Evolutionary conservation across 2,329 filamentous ascomycete species (phyloP).

Genomic region (Neofusicoccum parvum): DNA sequence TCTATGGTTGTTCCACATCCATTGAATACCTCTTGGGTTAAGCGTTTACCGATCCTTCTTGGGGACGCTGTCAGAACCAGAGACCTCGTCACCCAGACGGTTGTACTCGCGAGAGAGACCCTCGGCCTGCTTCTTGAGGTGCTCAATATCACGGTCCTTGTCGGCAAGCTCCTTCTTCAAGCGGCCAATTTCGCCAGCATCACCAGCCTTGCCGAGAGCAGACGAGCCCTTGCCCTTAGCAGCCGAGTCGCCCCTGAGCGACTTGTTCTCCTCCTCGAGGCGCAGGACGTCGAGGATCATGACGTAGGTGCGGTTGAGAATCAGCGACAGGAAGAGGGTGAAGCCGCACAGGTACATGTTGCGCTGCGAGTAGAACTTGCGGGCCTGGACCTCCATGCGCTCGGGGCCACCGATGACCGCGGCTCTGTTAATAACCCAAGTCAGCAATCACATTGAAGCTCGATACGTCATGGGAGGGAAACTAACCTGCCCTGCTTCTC

Average conservation of each 20-base stretch:
- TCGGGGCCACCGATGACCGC: slow-evolving; percentile 81
- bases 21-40: not conserved
- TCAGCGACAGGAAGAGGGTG: slow-evolving; percentile 96
- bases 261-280: slow-evolving; percentile 88
- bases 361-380: slow-evolving; percentile 99
- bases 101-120: slow-evolving; percentile 84
- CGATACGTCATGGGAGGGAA: slow-evolving; percentile 19
- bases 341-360: slow-evolving; percentile 99
- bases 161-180: slow-evolving; percentile 67
- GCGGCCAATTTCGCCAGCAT: slow-evolving; percentile 71
- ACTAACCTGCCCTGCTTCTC: slow-evolving; percentile 55
- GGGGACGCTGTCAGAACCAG: slow-evolving; percentile 52
- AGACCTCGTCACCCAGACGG: slow-evolving; percentile 80
- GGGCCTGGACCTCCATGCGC: slow-evolving; percentile 96
- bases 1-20: not conserved
- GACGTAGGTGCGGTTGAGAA: slow-evolving; percentile 97
- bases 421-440: slow-evolving; percentile 48
- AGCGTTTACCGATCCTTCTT: slow-evolving; percentile 59
- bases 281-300: slow-evolving; percentile 93
- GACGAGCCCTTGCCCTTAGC: slow-evolving; percentile 59
- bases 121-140: slow-evolving; percentile 88
- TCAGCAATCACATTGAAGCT: slow-evolving; percentile 10
- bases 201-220: slow-evolving; percentile 72
- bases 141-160: slow-evolving; percentile 82
- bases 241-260: slow-evolving; percentile 69